Conservation (phyloP, 345 rosid species). For the Gynandropsis gynandra region DNA sequence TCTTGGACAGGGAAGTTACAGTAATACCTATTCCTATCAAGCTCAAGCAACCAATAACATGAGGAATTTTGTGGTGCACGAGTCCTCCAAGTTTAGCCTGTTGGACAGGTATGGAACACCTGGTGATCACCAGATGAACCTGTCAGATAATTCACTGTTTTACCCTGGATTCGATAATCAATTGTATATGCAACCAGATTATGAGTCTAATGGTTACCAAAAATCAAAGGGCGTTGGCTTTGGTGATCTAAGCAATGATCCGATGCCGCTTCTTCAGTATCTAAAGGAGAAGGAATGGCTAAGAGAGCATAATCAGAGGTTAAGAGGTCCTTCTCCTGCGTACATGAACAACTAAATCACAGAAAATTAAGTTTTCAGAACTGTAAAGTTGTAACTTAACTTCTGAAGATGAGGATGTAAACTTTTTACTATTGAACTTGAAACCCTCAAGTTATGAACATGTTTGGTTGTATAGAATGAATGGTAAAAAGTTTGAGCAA, state of each 20-base stretch:
- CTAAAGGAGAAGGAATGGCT: slow-evolving; percentile 75
- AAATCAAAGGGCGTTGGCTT: slow-evolving; percentile 39
- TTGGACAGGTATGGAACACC: slow-evolving; percentile 50
- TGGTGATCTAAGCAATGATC: slow-evolving; percentile 37
- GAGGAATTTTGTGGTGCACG: slow-evolving; percentile 27
- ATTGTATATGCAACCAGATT: slow-evolving; percentile 19
- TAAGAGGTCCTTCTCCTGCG: slow-evolving; percentile 41
- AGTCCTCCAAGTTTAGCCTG: slow-evolving; percentile 36
- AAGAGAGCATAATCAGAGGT: slow-evolving; percentile 47
- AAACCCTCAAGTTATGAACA: not conserved
- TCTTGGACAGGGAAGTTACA: slow-evolving; percentile 32
- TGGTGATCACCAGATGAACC: slow-evolving; percentile 30
- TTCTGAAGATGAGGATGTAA: not conserved
- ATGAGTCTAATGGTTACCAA: slow-evolving; percentile 43
- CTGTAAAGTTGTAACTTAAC: not conserved
- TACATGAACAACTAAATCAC: slow-evolving; percentile 41
- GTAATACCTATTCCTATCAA: slow-evolving; percentile 30
- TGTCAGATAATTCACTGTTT: slow-evolving; percentile 24
- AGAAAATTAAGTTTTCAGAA: too few species aligned
- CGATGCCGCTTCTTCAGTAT: slow-evolving; percentile 58
- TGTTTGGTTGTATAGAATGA: slow-evolving; percentile 14
- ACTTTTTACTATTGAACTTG: too few species aligned
- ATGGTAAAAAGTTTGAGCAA: too few species aligned
- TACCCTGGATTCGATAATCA: slow-evolving; percentile 25
- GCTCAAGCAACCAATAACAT: slow-evolving; percentile 31